Evolutionary conservation across 768 basidiomycete species (phyloP).

Genomic region (Strobilomyces dryophilus): DNA sequence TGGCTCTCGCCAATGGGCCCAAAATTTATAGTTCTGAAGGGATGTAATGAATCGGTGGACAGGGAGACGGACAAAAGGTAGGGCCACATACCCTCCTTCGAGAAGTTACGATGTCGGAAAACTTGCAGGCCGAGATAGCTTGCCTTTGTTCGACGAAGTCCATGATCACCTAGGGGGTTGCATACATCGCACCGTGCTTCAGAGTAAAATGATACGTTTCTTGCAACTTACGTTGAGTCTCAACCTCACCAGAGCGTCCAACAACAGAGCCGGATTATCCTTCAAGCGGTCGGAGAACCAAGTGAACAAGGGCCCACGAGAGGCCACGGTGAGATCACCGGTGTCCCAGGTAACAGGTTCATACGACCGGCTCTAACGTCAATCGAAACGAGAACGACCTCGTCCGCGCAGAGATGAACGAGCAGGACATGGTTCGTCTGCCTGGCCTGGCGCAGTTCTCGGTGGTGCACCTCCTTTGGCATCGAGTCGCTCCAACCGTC

Average conservation of each 20-base stretch:
- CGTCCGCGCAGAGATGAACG: slow-evolving; percentile 70
- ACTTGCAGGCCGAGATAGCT: slow-evolving; percentile 77
- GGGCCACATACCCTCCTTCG: slow-evolving; percentile 49
- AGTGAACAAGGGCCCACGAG: slow-evolving; percentile 64
- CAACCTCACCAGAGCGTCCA: slow-evolving; percentile 53
- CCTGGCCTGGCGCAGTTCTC: too few species aligned
- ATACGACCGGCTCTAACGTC: slow-evolving; percentile 78
- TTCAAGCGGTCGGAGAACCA: slow-evolving; percentile 60
- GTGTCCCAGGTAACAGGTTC: slow-evolving; percentile 75
- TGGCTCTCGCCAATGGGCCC: slow-evolving; percentile 57
- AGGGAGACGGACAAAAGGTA: background rate
- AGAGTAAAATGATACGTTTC: background rate
- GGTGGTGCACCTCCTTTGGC: too few species aligned
- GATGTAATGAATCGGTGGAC: background rate
- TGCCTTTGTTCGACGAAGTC: slow-evolving; percentile 82
- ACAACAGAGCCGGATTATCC: slow-evolving; percentile 57
- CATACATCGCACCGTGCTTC: background rate
- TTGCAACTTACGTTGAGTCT: slow-evolving; percentile 54
- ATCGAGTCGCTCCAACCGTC: too few species aligned
- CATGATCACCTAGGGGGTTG: slow-evolving; percentile 64
- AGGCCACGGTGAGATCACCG: slow-evolving; percentile 73
- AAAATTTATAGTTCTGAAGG: slow-evolving; percentile 63
- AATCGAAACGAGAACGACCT: slow-evolving; percentile 71
- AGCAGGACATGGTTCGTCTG: slow-evolving; percentile 64
- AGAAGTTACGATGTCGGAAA: slow-evolving; percentile 65